Percentiles rank a stretch among this genome's conserved stretches.
phyloP scores from a whole-genome alignment of 352 stramenopile species.

The Peronospora farinosa region DNA sequence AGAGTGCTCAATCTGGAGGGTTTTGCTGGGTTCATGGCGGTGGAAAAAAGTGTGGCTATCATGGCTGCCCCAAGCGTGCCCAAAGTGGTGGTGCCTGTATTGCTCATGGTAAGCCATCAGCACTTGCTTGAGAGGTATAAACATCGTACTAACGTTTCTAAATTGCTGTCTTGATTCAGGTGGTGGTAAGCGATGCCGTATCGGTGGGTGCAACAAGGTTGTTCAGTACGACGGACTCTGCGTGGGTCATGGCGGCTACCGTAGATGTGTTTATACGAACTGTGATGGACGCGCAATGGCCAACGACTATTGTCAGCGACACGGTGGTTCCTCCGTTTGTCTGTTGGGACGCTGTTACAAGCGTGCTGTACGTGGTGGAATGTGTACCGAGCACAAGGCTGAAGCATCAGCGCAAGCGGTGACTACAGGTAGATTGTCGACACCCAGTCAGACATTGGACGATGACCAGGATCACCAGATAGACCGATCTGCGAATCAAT shows the following conservation, averaged over 20 bases:
- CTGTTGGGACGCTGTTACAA: conserved; percentile 15
- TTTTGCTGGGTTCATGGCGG: conserved; percentile 47
- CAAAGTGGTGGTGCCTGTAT: conserved; percentile 46
- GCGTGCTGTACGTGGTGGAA: conserved; percentile 24
- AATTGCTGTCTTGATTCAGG: conserved; percentile 7
- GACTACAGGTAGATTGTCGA: conserved; percentile 3
- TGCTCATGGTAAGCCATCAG: conserved; percentile 31
- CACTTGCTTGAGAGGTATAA: not conserved
- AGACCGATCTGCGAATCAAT: not conserved
- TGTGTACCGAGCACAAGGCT: conserved; percentile 27
- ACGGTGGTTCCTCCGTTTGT: conserved; percentile 37
- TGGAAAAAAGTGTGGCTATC: conserved; percentile 49
- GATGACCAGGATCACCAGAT: conserved; percentile 2
- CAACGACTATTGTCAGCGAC: conserved; percentile 39
- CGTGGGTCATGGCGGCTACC: conserved; percentile 45
- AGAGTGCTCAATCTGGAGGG: conserved; percentile 33
- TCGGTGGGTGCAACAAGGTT: conserved; percentile 35
- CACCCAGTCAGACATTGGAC: conserved; percentile 8
- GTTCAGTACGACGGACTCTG: conserved; percentile 44
- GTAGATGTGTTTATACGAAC: conserved; percentile 34
- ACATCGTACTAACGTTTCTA: not conserved
- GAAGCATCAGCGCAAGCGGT: conserved; percentile 6
- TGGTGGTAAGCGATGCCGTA: conserved; percentile 32
- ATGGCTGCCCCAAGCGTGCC: conserved; percentile 37
- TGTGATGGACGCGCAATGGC: conserved; percentile 35